Evolutionary conservation across 768 basidiomycete species (phyloP), one percentile per base, ranked within the genome.

Genomic region (Trametes sanguinea): DNA sequence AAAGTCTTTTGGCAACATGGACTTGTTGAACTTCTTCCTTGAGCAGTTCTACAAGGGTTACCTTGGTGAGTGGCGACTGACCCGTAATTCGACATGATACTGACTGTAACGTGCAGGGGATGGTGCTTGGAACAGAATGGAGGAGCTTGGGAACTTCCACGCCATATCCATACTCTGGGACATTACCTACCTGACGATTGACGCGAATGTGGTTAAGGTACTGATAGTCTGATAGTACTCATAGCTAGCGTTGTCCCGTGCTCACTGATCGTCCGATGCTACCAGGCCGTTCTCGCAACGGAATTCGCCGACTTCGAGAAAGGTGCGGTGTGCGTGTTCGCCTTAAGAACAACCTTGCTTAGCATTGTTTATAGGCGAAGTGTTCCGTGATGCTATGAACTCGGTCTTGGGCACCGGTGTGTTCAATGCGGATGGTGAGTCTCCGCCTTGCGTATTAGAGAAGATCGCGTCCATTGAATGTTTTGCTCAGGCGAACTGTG

Each of bases 371-470:
- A 33, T 56, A 80, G 78, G 78, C 1, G 67, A 66, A 14, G 68
- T 64, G 11, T 77, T 80, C 57, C 67, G 67, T 37, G 63, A 68
- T 45, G 68, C 71, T 11, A 72, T 75, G n/a, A 46, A 69, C 29
- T 65, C 68, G 11, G 70, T 83, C 7, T 65, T 84, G 17, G 84
- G 84, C 13, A 78, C 74, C 0, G 85, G 85, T 6, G 78, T 86
- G 6, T 86, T 86, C 71, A 85, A 83, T 63, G 78, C 81, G 1
- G 81, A 83, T 66, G 81, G 82, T 78, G 55, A 57, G 73, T 39
- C 44, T 6, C 27, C 8, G 6, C 10, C 8, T 22, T 43, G 10
- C 42, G 22, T 22, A 22, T 22, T 22, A 22, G 22, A 22, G 22
- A 22, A 1, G 14, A 14, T n/a, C 42, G n/a, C 14, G 9, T 43